Evolutionary conservation across 2,329 filamentous ascomycete genomes (phyloP).

Genomic region (Zymoseptoria pseudotritici): DNA sequence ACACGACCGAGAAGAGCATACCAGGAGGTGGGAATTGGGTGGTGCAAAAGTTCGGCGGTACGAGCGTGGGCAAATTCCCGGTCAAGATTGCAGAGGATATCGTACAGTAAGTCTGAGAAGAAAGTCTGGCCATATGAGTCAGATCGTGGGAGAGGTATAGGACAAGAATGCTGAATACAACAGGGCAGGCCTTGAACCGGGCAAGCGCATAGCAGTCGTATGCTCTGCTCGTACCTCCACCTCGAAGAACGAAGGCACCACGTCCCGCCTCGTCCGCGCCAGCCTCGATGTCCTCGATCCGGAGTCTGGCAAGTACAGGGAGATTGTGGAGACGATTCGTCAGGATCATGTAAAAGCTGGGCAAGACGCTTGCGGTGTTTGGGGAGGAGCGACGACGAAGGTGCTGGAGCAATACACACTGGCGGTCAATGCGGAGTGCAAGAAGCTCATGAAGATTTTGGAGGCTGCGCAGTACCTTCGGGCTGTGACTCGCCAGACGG

Average conservation of each 20-base stretch:
- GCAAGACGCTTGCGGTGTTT: constrained; percentile 35
- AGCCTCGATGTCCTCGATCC: constrained; percentile 39
- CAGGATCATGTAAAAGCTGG: constrained; percentile 73
- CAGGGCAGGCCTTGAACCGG: constrained; percentile 42
- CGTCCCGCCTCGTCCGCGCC: constrained; percentile 59
- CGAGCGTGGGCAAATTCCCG: constrained; percentile 90
- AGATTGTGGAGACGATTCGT: constrained; percentile 72
- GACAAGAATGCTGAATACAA: constrained; percentile 18
- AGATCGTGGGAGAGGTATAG: background rate
- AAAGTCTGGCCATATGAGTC: background rate
- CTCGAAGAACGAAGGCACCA: constrained; percentile 91
- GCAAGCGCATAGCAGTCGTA: constrained; percentile 78
- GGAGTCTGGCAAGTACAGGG: constrained; percentile 52
- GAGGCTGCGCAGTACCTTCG: constrained; percentile 53
- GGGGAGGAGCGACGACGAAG: constrained; percentile 23
- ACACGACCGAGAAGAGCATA: constrained; percentile 40
- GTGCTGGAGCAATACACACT: constrained; percentile 50
- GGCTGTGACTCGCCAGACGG: constrained; percentile 45
- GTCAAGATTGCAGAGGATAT: constrained; percentile 53
- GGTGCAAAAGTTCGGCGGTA: constrained; percentile 92
- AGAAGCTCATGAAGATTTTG: constrained; percentile 67
- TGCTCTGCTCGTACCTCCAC: constrained; percentile 93
- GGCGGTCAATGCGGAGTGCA: constrained; percentile 71
- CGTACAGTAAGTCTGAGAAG: constrained; percentile 41
- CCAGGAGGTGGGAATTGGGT: constrained; percentile 58